Base-by-base conservation (phyloP, 148 eudicot genomes). In the Nepenthes mirabilis region DNA sequence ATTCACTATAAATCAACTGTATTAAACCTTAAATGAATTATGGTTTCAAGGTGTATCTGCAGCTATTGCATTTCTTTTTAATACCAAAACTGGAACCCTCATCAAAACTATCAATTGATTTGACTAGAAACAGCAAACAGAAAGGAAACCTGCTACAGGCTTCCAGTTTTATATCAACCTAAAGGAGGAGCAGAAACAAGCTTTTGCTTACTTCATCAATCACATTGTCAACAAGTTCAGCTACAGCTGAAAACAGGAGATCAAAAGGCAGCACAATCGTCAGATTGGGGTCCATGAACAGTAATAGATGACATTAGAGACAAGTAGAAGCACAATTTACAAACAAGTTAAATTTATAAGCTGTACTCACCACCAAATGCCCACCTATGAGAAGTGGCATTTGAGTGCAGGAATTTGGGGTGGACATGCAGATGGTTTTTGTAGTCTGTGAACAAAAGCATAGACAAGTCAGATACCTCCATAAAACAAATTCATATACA, bases 321-420 rank as follows among this genome's bases (percentile, higher is more conserved):
- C 52, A 70, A 52, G 37, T 34, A 13, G 35, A 6, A 47, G 14
- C 34, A 59, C 33, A 68, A 14, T 58, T 36, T 10, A 67, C 7
- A 59, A 45, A 14, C 14, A 49, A 57, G 65, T 34, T 14, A 37
- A 34, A 47, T 57, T 50, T 5, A 53, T 43, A 47, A 65, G 60
- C 50, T 33, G 47, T 33, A 64, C 69, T 37, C 66, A 86, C 97
- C 97, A 74, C 97, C 97, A 72, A 89, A 89, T 37, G 87, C 94
- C 97, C 97, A 89, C 78, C 86, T 89, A 66, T 89, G 97, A 53
- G 97, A 86, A 71, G 97, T 89, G 63, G 97, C 97, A 71, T 89
- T 89, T 59, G 97, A 89, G 64, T 89, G 97, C 62, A 89, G 94
- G 55, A 89, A 89, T 71, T 78, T 89, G 6, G 96, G 97, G 68